A percentile compares a stretch with the other conserved stretches of the same genome.
Evolutionary conservation across 1,139 yeast genomes (phyloP).

Genomic region (Diutina ranongensis): DNA sequence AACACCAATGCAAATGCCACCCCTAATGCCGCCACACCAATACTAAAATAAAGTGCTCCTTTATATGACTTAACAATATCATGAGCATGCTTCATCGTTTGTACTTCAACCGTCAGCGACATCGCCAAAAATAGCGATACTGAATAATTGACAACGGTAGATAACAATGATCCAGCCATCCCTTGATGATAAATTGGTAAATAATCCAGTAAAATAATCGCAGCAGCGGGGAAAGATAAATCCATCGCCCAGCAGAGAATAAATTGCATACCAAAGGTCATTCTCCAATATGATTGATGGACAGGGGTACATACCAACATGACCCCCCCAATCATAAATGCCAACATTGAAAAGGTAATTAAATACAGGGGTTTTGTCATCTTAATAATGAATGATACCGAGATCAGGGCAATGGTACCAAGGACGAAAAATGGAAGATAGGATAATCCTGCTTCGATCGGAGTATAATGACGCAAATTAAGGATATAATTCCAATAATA

Average conservation of each 20-base stretch:
- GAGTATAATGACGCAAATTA: slow-evolving; percentile 32
- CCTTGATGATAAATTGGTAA: slow-evolving; percentile 50
- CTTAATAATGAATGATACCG: slow-evolving; percentile 30
- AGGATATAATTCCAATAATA: slow-evolving; percentile 31
- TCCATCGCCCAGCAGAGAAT: slow-evolving; percentile 52
- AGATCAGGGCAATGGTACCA: slow-evolving; percentile 35
- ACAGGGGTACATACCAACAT: slow-evolving; percentile 40
- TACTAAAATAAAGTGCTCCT: slow-evolving; percentile 32
- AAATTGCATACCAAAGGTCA: slow-evolving; percentile 36
- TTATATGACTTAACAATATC: slow-evolving; percentile 25
- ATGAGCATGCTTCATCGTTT: slow-evolving; percentile 13
- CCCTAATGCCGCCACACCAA: slow-evolving; percentile 26
- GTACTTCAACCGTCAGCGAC: slow-evolving; percentile 46
- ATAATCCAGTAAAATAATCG: slow-evolving; percentile 37
- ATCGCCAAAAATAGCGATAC: slow-evolving; percentile 53
- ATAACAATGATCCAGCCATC: slow-evolving; percentile 51
- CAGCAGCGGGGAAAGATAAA: slow-evolving; percentile 53
- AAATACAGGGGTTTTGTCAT: slow-evolving; percentile 33
- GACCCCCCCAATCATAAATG: slow-evolving; percentile 36
- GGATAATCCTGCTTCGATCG: slow-evolving; percentile 31
- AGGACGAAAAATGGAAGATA: slow-evolving; percentile 34
- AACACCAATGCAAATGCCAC: slow-evolving; percentile 20
- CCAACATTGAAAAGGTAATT: slow-evolving; percentile 29
- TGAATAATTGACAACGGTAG: slow-evolving; percentile 51
- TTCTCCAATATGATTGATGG: slow-evolving; percentile 33